Conservation (phyloP, 148 eudicot genomes). For the Chenopodium quinoa region DNA sequence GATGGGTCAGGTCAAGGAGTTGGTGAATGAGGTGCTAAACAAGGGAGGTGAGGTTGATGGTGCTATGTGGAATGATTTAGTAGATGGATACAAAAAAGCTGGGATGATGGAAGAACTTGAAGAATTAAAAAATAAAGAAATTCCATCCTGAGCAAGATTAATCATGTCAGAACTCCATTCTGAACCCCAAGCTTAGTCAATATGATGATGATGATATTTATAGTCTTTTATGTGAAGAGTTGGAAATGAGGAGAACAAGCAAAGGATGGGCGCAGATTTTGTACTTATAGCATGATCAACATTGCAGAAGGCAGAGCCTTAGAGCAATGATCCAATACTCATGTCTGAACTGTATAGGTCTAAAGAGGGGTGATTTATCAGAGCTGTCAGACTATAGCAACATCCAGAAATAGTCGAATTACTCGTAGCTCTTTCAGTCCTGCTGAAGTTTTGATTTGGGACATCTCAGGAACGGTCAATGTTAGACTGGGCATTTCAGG, state of each 20-base stretch:
- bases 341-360: background rate
- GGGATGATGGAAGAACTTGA: constrained; percentile 37
- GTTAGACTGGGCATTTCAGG: background rate
- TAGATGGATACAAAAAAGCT: constrained; percentile 26
- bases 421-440: background rate
- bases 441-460: background rate
- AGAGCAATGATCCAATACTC: background rate
- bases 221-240: constrained; percentile 15
- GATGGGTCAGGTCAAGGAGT: constrained; percentile 32
- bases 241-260: constrained; percentile 18
- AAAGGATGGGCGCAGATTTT: background rate
- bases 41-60: constrained; percentile 33
- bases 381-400: background rate
- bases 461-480: background rate
- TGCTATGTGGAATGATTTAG: constrained; percentile 17
- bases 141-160: constrained; percentile 14
- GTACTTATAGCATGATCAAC: background rate
- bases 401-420: background rate
- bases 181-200: constrained; percentile 10
- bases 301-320: background rate
- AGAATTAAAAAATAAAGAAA: constrained; percentile 21
- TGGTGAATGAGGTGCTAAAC: constrained; percentile 33
- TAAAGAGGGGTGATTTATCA: background rate
- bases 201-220: constrained; percentile 12
- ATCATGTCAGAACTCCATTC: constrained; percentile 6